These are phyloP conservation scores for Aspergillus aculeatinus DNA, from an alignment of 2,329 filamentous ascomycete species.

Conservation along the genomic window DNA sequence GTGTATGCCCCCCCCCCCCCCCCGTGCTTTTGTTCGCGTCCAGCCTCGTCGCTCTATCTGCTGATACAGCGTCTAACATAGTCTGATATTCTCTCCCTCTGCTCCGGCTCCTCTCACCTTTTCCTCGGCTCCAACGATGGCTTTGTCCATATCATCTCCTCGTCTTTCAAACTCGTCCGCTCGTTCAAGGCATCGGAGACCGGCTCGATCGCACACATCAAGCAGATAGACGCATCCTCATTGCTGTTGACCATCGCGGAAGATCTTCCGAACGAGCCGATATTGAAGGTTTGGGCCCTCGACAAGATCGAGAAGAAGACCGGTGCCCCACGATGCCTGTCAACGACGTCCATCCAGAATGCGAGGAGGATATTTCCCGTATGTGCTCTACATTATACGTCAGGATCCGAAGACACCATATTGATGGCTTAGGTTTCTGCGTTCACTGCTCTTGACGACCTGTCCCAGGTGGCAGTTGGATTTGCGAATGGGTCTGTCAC, in stretches of 20 bases:
- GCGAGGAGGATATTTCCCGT: constrained; percentile 91
- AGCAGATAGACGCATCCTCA: constrained; percentile 83
- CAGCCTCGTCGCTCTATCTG: background rate
- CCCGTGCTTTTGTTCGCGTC: constrained; percentile 24
- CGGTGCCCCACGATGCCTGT: constrained; percentile 81
- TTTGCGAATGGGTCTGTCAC: constrained; percentile 96
- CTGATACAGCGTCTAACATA: constrained; percentile 23
- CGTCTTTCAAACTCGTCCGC: constrained; percentile 80
- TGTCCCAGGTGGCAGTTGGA: constrained; percentile 89
- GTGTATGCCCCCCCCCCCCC: constrained; percentile 54
- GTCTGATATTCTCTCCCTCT: constrained; percentile 75
- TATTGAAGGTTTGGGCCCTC: constrained; percentile 95
- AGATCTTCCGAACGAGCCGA: constrained; percentile 81
- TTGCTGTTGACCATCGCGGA: constrained; percentile 79
- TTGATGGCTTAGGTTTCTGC: constrained; percentile 61
- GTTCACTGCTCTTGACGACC: constrained; percentile 80
- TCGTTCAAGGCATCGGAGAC: constrained; percentile 83
- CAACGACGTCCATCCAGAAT: constrained; percentile 82
- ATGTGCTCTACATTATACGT: constrained; percentile 25
- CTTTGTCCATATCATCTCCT: constrained; percentile 80
- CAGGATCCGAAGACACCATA: background rate
- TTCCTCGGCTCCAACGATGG: constrained; percentile 87
- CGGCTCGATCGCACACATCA: constrained; percentile 80
- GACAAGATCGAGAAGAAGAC: constrained; percentile 95
- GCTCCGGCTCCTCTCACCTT: constrained; percentile 82